Evolutionary conservation across 1,139 yeast genomes (phyloP).

Genomic region (Zhuliangozyma parablackwelliae): DNA sequence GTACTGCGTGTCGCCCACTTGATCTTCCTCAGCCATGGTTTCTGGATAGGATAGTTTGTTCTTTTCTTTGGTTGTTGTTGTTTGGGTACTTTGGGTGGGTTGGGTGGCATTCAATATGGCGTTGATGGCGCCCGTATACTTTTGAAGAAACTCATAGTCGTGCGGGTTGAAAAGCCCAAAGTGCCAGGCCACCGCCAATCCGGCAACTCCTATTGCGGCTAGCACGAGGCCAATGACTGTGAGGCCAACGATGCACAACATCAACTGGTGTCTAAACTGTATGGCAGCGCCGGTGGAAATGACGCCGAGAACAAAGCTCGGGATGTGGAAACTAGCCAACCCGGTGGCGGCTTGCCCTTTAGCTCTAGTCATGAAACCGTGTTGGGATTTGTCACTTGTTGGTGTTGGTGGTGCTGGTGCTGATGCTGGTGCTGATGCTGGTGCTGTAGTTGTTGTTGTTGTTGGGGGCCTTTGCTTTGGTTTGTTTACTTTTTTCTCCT

Average conservation of each 20-base stretch:
- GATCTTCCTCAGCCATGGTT: neutral
- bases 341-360: neutral
- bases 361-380: slow-evolving; percentile 1
- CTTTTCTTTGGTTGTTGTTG: neutral
- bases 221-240: slow-evolving; percentile 14
- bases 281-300: slow-evolving; percentile 5
- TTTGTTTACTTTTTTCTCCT: slow-evolving; percentile 6
- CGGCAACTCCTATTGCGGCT: slow-evolving; percentile 13
- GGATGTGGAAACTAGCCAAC: slow-evolving; percentile 19
- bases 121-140: neutral
- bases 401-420: neutral
- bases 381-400: neutral
- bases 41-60: neutral
- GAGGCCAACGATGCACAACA: slow-evolving; percentile 2
- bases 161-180: slow-evolving; percentile 15
- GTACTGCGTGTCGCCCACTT: neutral
- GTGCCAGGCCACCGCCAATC: slow-evolving; percentile 29
- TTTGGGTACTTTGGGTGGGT: neutral
- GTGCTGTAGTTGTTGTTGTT: slow-evolving; percentile 4
- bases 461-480: slow-evolving; percentile 1
- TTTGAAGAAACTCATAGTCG: neutral
- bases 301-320: slow-evolving; percentile 32
- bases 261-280: slow-evolving; percentile 3
- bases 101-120: neutral
- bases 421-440: neutral